Conservation (phyloP, 1,139 yeast genomes). For the Sugiyamaella xylanicola region DNA sequence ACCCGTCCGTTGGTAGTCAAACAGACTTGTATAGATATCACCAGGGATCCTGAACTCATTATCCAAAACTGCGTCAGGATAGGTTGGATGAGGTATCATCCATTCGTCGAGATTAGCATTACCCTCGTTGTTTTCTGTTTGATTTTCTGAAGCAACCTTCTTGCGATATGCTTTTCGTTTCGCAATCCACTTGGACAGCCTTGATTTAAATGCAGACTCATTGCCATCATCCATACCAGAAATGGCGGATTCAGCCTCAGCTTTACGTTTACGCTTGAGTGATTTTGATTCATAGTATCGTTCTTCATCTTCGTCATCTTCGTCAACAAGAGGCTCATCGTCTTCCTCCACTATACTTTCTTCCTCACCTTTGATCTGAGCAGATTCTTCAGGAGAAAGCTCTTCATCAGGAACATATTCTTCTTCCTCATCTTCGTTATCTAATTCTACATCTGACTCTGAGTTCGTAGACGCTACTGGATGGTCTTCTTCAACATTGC, state of each 20-base stretch:
- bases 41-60: conserved; percentile 80
- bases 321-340: conserved; percentile 24
- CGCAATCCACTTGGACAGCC: conserved; percentile 62
- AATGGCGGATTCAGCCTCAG: background rate
- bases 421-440: conserved; percentile 29
- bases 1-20: conserved; percentile 93
- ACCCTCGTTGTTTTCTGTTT: no score
- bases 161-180: conserved; percentile 41
- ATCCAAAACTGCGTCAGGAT: conserved; percentile 73
- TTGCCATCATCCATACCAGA: conserved; percentile 74
- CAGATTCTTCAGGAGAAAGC: background rate
- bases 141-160: conserved; percentile 15
- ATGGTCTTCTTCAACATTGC: no score
- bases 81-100: conserved; percentile 73
- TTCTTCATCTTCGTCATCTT: background rate
- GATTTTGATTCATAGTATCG: background rate
- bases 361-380: background rate
- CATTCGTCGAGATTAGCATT: conserved; percentile 62
- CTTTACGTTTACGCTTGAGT: conserved; percentile 1
- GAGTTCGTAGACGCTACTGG: no score
- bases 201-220: conserved; percentile 57
- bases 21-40: conserved; percentile 80
- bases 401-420: conserved; percentile 7
- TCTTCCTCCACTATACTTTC: conserved; percentile 24
- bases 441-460: conserved; percentile 32